These are phyloP conservation scores for Urostyla sp. DNA, from an alignment of 73 alveolate species.

Conservation along the genomic window DNA sequence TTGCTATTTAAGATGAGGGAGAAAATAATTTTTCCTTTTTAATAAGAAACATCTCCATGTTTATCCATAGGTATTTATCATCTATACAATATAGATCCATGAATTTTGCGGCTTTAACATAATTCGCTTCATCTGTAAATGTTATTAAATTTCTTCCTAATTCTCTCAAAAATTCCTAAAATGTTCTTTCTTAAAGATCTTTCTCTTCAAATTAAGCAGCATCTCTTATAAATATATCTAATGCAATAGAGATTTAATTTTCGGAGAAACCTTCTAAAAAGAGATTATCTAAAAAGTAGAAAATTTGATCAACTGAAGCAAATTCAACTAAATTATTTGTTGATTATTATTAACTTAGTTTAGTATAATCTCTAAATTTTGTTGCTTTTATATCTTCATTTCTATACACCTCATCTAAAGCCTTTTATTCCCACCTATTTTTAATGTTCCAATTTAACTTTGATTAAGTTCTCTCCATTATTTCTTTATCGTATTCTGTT, in stretches of 20 bases:
- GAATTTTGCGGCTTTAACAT: constrained; percentile 53
- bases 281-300: constrained; percentile 49
- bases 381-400: constrained; percentile 45
- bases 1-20: constrained; percentile 21
- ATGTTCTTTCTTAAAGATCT: constrained; percentile 35
- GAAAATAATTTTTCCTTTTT: constrained; percentile 53
- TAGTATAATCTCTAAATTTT: constrained; percentile 54
- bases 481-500: constrained; percentile 65
- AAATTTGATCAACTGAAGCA: constrained; percentile 57
- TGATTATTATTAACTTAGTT: neutral
- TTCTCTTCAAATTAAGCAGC: constrained; percentile 53
- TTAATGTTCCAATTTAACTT: constrained; percentile 67
- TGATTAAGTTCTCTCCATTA: constrained; percentile 57
- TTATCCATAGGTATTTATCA: constrained; percentile 57
- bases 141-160: constrained; percentile 52
- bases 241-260: constrained; percentile 29
- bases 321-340: constrained; percentile 18
- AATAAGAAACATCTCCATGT: constrained; percentile 52
- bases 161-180: constrained; percentile 54
- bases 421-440: constrained; percentile 69
- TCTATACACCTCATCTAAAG: constrained; percentile 51
- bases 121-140: constrained; percentile 50
- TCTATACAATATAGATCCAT: constrained; percentile 60
- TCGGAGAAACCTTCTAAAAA: constrained; percentile 65
- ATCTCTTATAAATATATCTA: constrained; percentile 67